These are phyloP conservation scores for Tritrichomonas musculus DNA, from an alignment of 208 protist genomes.

Conservation along the genomic window DNA sequence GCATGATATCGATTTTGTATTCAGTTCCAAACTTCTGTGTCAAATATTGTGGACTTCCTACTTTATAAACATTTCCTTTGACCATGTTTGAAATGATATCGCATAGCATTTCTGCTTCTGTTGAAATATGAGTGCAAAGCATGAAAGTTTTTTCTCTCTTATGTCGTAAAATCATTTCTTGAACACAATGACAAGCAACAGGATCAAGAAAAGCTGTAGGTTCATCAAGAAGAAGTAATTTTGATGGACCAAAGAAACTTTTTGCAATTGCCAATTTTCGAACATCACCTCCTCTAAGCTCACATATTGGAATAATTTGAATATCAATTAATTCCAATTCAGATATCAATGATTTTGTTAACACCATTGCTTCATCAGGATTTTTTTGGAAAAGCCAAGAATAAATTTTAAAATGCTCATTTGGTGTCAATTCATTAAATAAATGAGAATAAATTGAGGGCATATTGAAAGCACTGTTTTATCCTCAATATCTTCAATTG, in stretches of 20 bases:
- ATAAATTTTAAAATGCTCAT: constrained; percentile 5
- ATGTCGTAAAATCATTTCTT: background rate
- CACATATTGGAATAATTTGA: background rate
- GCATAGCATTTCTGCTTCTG: background rate
- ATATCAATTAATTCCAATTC: background rate
- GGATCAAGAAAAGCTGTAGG: too few relatives aligned
- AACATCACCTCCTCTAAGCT: background rate
- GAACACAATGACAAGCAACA: too few relatives aligned
- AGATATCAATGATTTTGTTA: background rate
- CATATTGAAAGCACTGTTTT: background rate
- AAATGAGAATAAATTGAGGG: constrained; percentile 19
- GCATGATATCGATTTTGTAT: background rate
- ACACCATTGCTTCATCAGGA: background rate
- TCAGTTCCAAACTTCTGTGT: too few relatives aligned
- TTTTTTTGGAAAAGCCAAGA: background rate
- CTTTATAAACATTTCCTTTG: background rate
- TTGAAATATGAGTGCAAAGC: background rate
- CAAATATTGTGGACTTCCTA: background rate
- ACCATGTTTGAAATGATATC: constrained; percentile 29
- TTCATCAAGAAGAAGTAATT: too few relatives aligned
- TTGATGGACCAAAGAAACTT: background rate
- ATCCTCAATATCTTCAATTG: background rate
- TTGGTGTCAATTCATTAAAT: background rate
- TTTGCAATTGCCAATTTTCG: constrained; percentile 5
- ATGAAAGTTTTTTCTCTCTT: constrained; percentile 1